Conservation (phyloP, 108 stramenopile genomes). For the Skeletonema menzelii region DNA sequence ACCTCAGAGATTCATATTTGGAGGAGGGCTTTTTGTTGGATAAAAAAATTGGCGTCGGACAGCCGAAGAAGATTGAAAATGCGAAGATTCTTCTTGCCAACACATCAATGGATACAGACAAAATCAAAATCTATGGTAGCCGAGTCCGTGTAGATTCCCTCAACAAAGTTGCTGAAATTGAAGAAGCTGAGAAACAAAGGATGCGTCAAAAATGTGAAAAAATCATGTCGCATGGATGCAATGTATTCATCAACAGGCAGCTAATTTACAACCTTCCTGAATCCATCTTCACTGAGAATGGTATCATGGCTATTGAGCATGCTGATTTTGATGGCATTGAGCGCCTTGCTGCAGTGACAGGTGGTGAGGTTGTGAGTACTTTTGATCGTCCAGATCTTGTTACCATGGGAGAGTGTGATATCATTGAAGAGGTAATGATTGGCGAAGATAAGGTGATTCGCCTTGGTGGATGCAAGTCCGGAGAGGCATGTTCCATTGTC, state of each 20-base stretch:
- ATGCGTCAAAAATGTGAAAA: conserved; percentile 98
- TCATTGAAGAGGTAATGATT: conserved; percentile 94
- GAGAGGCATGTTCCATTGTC: conserved; percentile 97
- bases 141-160: conserved; percentile 95
- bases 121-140: conserved; percentile 99
- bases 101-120: conserved; percentile 99
- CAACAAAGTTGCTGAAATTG: conserved; percentile 98
- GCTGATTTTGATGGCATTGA: conserved; percentile 99
- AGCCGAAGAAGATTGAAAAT: conserved; percentile 94
- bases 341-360: conserved; percentile 94
- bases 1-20: conserved; percentile 93
- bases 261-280: conserved; percentile 99
- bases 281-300: conserved; percentile 93
- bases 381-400: conserved; percentile 98
- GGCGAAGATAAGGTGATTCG: conserved; percentile 98
- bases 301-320: conserved; percentile 99
- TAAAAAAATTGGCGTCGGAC: conserved; percentile 96
- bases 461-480: conserved; percentile 93
- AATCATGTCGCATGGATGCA: conserved; percentile 96
- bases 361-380: conserved; percentile 96
- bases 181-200: conserved; percentile 97
- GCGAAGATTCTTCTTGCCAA: conserved; percentile 98
- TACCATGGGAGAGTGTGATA: conserved; percentile 91
- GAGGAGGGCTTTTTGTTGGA: conserved; percentile 98
- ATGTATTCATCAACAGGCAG: conserved; percentile 99